Base-by-base conservation (phyloP, 1,284 basidiomycete genomes). In the Macrocybe sp. region DNA sequence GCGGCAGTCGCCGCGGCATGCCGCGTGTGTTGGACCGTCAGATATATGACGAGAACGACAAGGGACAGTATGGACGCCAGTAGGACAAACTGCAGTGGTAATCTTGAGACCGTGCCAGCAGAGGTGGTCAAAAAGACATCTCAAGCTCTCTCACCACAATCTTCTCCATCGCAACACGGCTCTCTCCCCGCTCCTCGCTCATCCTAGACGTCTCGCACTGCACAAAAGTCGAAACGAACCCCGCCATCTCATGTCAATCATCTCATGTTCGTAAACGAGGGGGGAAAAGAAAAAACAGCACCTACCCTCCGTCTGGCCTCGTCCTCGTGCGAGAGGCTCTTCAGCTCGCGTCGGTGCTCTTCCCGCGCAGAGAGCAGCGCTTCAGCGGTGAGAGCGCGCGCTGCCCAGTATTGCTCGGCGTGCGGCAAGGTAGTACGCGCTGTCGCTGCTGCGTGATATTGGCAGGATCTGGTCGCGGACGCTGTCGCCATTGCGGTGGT, bases 361-460 rank as follows among this genome's bases (percentile, higher is more conserved):
- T 67, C 63, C 35, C 68, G 69, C 11, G 72, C 74, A 0, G 68
- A 62, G 2, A 85, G 66, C 31, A 82, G 58, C 0, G 77, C 72
- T 56, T 85, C 83, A 1, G 82, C 83, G 3, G 75, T 72, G 16
- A 81, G 52, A 0, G 83, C 81, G 2, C 83, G 75, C 12, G 74
- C 63, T 11, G 78, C 78, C 83, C 83, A 85, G 56, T 83, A 83
- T 50, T 75, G 77, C 50, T 78, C 79, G 1, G 60, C 58, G 10
- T 56, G 56, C 4, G 70, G 68, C 37, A 61, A 60, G 14, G 70
- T 6, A 16, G 37, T 48, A 30, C 43, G 36, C 11, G 38, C 28
- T n/a, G 38, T 7, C 6, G 29, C 10, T 7, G 70, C 7, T 61
- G 11, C n/a, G 7, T 41, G 40, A 4, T 22, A 22, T 22, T 2